Evolutionary conservation across 805 yeast genomes (phyloP).

Genomic region (Groenewaldozyma tartarivorans): DNA sequence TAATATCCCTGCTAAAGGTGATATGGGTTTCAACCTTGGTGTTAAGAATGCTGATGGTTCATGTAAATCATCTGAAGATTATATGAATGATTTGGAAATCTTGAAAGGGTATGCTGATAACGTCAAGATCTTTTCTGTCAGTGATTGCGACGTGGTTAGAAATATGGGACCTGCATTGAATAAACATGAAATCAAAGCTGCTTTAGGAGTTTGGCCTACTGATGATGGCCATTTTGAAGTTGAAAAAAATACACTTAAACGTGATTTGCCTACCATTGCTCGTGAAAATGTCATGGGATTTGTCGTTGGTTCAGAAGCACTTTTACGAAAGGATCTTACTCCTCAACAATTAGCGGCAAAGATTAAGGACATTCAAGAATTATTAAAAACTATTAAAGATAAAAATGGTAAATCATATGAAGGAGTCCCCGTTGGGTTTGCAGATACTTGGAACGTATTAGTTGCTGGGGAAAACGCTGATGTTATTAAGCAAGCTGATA

Average conservation of each 20-base stretch:
- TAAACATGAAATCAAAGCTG: constrained; percentile 60
- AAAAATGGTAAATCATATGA: constrained; percentile 71
- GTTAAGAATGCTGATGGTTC: constrained; percentile 61
- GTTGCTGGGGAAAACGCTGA: constrained; percentile 68
- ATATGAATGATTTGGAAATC: constrained; percentile 52
- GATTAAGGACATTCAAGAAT: constrained; percentile 45
- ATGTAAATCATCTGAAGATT: constrained; percentile 70
- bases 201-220: constrained; percentile 91
- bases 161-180: constrained; percentile 82
- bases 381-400: constrained; percentile 56
- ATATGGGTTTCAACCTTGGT: constrained; percentile 77
- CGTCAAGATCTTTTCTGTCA: constrained; percentile 81
- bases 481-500: constrained; percentile 73
- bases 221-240: constrained; percentile 67
- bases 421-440: constrained; percentile 76
- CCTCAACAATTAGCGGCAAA: constrained; percentile 62
- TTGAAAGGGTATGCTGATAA: constrained; percentile 49
- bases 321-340: constrained; percentile 81
- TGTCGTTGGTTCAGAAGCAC: constrained; percentile 91
- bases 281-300: constrained; percentile 57
- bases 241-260: constrained; percentile 63
- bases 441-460: constrained; percentile 89
- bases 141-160: constrained; percentile 88
- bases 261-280: constrained; percentile 62
- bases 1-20: neutral